Percentiles rank a stretch among this genome's conserved stretches.
Evolutionary conservation across 78 protist genomes (phyloP).

Genomic region (Tieghemostelium lacteum): DNA sequence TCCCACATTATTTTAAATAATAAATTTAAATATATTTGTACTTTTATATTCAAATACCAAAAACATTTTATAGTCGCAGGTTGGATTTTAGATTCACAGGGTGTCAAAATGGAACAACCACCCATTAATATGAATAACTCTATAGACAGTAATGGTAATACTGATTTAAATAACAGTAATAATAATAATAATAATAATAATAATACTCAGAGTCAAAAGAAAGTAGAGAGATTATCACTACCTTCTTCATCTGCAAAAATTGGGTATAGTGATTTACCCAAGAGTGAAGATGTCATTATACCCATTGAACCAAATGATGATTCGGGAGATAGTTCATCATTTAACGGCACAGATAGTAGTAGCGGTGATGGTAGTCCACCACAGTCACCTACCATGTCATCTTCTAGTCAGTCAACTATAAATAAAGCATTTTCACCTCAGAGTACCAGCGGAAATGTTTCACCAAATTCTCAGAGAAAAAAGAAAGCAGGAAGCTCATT

Average conservation of each 20-base stretch:
- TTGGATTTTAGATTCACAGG: constrained; percentile 30
- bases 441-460: not conserved
- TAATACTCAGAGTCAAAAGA: too few relatives aligned
- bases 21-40: too few relatives aligned
- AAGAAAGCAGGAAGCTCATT: constrained; percentile 22
- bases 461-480: not conserved
- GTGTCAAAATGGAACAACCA: constrained; percentile 12
- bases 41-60: too few relatives aligned
- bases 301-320: not conserved
- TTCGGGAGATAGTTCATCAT: not conserved
- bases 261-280: not conserved
- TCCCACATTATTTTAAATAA: too few relatives aligned
- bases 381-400: not conserved
- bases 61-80: too few relatives aligned
- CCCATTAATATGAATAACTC: too few relatives aligned
- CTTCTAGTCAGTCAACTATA: not conserved
- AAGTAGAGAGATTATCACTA: not conserved
- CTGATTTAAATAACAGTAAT: too few relatives aligned
- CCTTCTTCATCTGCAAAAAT: not conserved
- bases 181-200: too few relatives aligned
- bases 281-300: too few relatives aligned
- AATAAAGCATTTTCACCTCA: not conserved
- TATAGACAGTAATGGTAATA: not conserved
- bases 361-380: too few relatives aligned
- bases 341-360: not conserved